Percentiles rank a stretch among this genome's conserved stretches.
These are phyloP conservation scores for Ophiostoma pallidulum DNA, from an alignment of 2,329 filamentous ascomycete species.

Conservation along the genomic window DNA sequence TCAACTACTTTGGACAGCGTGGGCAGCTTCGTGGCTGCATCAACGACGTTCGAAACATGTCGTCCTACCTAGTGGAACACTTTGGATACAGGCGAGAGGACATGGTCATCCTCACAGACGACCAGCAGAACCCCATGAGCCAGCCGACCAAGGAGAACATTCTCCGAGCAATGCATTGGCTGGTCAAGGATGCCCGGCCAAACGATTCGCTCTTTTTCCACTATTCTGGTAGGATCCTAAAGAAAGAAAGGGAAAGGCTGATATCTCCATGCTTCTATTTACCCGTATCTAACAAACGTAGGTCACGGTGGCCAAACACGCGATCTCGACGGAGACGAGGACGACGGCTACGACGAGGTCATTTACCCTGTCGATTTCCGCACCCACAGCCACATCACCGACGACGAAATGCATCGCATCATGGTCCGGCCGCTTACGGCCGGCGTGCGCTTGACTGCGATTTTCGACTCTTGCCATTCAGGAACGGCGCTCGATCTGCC, in stretches of 20 bases:
- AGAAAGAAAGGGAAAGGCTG: neutral
- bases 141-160: constrained; percentile 96
- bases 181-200: constrained; percentile 83
- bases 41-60: constrained; percentile 98
- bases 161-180: constrained; percentile 91
- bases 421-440: constrained; percentile 69
- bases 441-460: constrained; percentile 76
- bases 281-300: constrained; percentile 22
- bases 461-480: constrained; percentile 75
- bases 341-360: constrained; percentile 74
- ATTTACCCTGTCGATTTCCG: constrained; percentile 79
- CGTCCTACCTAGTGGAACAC: constrained; percentile 74
- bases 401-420: constrained; percentile 68
- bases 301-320: constrained; percentile 75
- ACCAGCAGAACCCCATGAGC: constrained; percentile 95
- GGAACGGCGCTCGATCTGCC: constrained; percentile 69
- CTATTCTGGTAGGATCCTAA: constrained; percentile 55
- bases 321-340: constrained; percentile 70
- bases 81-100: constrained; percentile 92
- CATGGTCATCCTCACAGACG: constrained; percentile 94
- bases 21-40: constrained; percentile 89
- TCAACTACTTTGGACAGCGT: constrained; percentile 91
- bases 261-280: neutral
- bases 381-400: constrained; percentile 61
- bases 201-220: constrained; percentile 98